Percentiles rank a stretch among this genome's conserved stretches.
These are phyloP conservation scores for Tulasnella sp. DNA, from an alignment of 768 basidiomycete species.

Conservation along the genomic window DNA sequence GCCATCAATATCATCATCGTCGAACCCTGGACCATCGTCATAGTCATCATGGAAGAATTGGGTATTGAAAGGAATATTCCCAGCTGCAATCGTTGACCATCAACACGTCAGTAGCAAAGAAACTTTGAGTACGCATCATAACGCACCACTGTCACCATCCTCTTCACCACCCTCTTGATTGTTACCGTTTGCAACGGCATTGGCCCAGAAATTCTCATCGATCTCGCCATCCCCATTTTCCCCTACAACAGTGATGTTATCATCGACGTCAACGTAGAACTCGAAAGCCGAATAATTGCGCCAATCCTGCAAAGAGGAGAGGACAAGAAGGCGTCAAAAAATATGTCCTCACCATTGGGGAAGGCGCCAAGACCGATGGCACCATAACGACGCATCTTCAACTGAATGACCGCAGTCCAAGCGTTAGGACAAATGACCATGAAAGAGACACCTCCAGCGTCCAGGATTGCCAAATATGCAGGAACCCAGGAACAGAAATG, in stretches of 20 bases:
- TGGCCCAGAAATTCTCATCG: constrained; percentile 95
- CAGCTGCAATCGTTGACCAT: constrained; percentile 31
- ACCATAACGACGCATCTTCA: constrained; percentile 74
- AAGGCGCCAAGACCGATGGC: constrained; percentile 6
- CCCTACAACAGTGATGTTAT: not conserved
- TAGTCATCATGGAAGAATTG: constrained; percentile 87
- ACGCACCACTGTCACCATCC: constrained; percentile 48
- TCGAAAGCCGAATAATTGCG: not conserved
- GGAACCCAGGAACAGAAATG: not conserved
- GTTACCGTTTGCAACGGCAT: constrained; percentile 70
- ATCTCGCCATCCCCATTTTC: constrained; percentile 71
- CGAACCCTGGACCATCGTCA: constrained; percentile 50
- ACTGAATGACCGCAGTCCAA: constrained; percentile 33
- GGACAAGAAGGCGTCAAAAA: not conserved
- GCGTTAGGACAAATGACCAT: not conserved
- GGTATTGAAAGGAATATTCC: constrained; percentile 72
- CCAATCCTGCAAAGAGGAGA: not conserved
- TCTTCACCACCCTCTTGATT: constrained; percentile 37
- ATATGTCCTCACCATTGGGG: constrained; percentile 14
- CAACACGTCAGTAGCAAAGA: constrained; percentile 16
- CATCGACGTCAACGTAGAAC: not conserved
- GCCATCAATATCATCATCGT: constrained; percentile 40
- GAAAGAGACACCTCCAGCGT: not conserved
- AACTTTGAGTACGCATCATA: not conserved
- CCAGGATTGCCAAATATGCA: not conserved